Conservation (phyloP, 176 grass and related monocot species). For the Microstegium vimineum region DNA sequence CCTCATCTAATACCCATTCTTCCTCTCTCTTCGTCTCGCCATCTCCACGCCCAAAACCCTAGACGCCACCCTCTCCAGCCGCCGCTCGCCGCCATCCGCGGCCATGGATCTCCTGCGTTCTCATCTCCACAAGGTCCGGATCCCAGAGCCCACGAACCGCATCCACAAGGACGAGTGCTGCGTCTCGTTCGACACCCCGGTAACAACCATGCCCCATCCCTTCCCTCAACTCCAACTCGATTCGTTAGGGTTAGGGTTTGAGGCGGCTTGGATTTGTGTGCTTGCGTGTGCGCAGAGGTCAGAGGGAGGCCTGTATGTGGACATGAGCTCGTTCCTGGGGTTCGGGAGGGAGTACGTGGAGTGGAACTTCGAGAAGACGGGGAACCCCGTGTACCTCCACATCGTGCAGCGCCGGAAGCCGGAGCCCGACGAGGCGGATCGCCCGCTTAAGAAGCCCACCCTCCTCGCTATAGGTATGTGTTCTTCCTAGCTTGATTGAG, state of each 20-base stretch:
- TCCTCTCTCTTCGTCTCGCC: neutral
- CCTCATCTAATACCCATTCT: neutral
- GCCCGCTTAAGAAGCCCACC: slow-evolving; percentile 85
- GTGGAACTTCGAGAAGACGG: slow-evolving; percentile 85
- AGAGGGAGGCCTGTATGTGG: slow-evolving; percentile 76
- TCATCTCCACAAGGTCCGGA: slow-evolving; percentile 84
- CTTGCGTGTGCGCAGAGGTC: slow-evolving; percentile 44
- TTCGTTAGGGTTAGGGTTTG: slow-evolving; percentile 28
- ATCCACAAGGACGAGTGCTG: slow-evolving; percentile 99
- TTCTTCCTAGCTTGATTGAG: neutral
- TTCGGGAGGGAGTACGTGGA: slow-evolving; percentile 76
- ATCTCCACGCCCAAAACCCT: slow-evolving; percentile 40
- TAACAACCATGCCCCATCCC: slow-evolving; percentile 6
- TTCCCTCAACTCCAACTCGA: neutral
- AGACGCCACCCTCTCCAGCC: neutral
- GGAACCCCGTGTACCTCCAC: slow-evolving; percentile 87
- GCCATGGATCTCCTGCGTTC: slow-evolving; percentile 90
- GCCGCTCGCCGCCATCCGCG: slow-evolving; percentile 1
- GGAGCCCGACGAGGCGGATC: slow-evolving; percentile 68
- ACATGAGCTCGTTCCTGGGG: slow-evolving; percentile 84
- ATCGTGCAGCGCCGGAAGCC: slow-evolving; percentile 71
- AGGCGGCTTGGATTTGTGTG: neutral
- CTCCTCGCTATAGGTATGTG: slow-evolving; percentile 84
- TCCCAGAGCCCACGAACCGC: slow-evolving; percentile 85
- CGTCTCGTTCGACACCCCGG: slow-evolving; percentile 88